These are phyloP conservation scores for Cutaneotrichosporon sp. DNA, from an alignment of 1,284 basidiomycete genomes.

Conservation along the genomic window DNA sequence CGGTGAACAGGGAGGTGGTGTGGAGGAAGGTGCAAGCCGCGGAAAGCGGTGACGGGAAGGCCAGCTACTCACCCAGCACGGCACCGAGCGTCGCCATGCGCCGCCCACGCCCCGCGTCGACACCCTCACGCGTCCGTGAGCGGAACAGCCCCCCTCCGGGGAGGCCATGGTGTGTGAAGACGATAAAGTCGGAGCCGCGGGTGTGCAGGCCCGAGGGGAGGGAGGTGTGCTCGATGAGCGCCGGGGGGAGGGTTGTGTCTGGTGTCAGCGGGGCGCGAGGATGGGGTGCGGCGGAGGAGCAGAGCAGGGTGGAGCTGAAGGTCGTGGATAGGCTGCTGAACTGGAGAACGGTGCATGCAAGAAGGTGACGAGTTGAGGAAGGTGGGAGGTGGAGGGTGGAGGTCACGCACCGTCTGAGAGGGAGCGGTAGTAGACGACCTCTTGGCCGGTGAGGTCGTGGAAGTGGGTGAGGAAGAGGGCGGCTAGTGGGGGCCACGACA, in stretches of 20 bases:
- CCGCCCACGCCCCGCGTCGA: slow-evolving; percentile 32
- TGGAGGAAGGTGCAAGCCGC: no score
- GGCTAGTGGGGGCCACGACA: slow-evolving; percentile 38
- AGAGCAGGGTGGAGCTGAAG: no score
- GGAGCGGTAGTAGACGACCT: slow-evolving; percentile 39
- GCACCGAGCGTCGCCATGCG: slow-evolving; percentile 48
- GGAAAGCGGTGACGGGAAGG: background rate
- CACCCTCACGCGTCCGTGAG: slow-evolving; percentile 26
- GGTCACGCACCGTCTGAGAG: slow-evolving; percentile 28
- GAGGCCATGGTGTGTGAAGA: slow-evolving; percentile 34
- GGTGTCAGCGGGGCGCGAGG: no score
- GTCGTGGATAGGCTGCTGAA: no score
- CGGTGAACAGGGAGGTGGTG: no score
- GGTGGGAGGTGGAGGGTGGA: background rate
- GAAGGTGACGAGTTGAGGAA: background rate
- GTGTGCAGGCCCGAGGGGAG: slow-evolving; percentile 47
- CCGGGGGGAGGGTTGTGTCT: slow-evolving; percentile 25
- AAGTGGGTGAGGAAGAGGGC: slow-evolving; percentile 50
- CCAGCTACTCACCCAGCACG: slow-evolving; percentile 34
- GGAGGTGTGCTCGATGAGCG: slow-evolving; percentile 40
- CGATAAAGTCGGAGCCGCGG: slow-evolving; percentile 36
- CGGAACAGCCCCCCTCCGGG: slow-evolving; percentile 41
- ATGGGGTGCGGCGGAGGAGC: no score
- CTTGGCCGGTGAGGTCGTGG: slow-evolving; percentile 49
- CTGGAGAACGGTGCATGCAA: no score